Percentiles rank a stretch among this genome's conserved stretches.
These are phyloP conservation scores for Pichia heedii DNA, from an alignment of 805 yeast genomes.

Conservation along the genomic window DNA sequence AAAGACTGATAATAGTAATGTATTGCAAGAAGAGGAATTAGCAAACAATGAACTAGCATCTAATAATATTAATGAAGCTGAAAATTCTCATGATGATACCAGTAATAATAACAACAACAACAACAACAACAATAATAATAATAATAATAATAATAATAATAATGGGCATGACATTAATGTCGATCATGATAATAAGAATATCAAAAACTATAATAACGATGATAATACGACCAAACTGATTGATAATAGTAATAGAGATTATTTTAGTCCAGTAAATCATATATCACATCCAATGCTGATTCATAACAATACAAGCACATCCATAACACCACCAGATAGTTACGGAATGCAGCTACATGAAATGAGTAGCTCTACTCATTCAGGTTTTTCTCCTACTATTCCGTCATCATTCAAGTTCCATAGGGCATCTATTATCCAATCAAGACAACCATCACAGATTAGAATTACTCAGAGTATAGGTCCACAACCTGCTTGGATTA, in stretches of 20 bases:
- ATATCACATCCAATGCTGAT: neutral
- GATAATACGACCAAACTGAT: too few species aligned
- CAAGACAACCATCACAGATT: constrained; percentile 14
- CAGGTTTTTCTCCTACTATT: constrained; percentile 4
- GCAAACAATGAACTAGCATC: neutral
- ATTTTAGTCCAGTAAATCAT: neutral
- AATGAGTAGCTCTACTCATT: neutral
- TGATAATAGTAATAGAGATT: too few species aligned
- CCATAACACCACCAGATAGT: neutral
- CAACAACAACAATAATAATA: neutral
- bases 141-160: neutral
- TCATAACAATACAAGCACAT: neutral
- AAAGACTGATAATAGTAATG: neutral
- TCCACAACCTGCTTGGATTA: constrained; percentile 25
- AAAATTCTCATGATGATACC: neutral
- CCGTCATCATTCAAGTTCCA: constrained; percentile 7
- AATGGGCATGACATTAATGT: neutral
- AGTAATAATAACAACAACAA: neutral
- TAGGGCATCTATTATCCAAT: constrained; percentile 11
- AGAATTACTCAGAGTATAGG: constrained; percentile 1
- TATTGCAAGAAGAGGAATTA: neutral
- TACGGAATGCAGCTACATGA: constrained; percentile 5
- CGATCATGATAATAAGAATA: neutral
- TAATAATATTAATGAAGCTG: neutral
- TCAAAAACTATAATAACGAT: neutral